Evolutionary conservation across 768 basidiomycete species (phyloP).

Genomic region (Agaricus sinodeliciosus): DNA sequence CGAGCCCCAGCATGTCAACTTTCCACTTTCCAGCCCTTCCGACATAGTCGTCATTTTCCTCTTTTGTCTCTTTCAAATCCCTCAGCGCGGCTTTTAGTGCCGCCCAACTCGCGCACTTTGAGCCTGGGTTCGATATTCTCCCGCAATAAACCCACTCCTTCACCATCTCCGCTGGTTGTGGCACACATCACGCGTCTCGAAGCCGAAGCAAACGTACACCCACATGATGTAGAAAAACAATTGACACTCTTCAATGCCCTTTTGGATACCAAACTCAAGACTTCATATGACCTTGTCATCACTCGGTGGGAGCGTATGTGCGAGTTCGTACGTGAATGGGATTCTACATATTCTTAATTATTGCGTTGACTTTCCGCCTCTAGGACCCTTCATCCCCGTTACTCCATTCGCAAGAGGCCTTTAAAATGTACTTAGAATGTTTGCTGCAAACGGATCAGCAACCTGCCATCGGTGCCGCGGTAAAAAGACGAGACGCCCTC

Average conservation of each 20-base stretch:
- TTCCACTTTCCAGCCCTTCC: slow-evolving; percentile 4
- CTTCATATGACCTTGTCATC: slow-evolving; percentile 67
- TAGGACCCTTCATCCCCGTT: slow-evolving; percentile 69
- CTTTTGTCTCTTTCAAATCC: slow-evolving; percentile 10
- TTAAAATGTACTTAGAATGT: slow-evolving; percentile 68
- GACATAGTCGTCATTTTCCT: neutral
- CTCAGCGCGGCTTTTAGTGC: slow-evolving; percentile 14
- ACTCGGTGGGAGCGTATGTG: slow-evolving; percentile 79
- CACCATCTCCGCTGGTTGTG: slow-evolving; percentile 59
- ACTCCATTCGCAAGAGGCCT: slow-evolving; percentile 63
- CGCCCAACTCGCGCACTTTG: slow-evolving; percentile 23
- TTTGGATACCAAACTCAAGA: slow-evolving; percentile 52
- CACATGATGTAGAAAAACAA: slow-evolving; percentile 64
- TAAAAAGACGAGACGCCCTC: slow-evolving; percentile 61
- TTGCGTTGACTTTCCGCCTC: slow-evolving; percentile 9
- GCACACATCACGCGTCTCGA: slow-evolving; percentile 70
- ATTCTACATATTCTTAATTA: neutral
- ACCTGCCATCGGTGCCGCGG: slow-evolving; percentile 54
- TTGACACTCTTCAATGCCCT: slow-evolving; percentile 64
- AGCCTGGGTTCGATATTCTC: slow-evolving; percentile 41
- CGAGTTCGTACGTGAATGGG: slow-evolving; percentile 60
- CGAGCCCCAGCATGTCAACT: slow-evolving; percentile 12
- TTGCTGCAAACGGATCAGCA: slow-evolving; percentile 54
- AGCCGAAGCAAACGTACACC: slow-evolving; percentile 69
- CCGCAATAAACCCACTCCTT: slow-evolving; percentile 35